Percentiles rank a stretch among this genome's conserved stretches.
Conservation (phyloP, 1,284 basidiomycete genomes). For the Exobasidium rhododendri region DNA sequence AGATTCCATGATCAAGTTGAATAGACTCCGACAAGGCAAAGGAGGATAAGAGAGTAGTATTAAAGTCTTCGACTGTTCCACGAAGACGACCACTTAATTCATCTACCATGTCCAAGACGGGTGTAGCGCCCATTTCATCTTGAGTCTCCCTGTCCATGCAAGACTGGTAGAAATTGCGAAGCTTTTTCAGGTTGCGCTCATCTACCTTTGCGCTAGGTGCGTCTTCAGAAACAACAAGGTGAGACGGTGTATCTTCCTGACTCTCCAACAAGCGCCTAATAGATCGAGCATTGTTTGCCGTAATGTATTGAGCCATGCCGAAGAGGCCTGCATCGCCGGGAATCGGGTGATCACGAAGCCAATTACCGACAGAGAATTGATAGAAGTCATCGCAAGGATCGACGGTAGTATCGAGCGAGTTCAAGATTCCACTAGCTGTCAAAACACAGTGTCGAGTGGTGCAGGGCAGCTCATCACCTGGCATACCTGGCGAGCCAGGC, state of each 20-base stretch:
- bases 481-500: slow-evolving; percentile 38
- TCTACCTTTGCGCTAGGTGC: slow-evolving; percentile 58
- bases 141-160: slow-evolving; percentile 70
- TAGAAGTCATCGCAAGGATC: slow-evolving; percentile 97
- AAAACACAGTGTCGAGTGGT: slow-evolving; percentile 75
- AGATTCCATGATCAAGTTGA: background rate
- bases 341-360: slow-evolving; percentile 40
- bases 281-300: slow-evolving; percentile 42
- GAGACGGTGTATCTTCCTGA: slow-evolving; percentile 11
- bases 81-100: slow-evolving; percentile 50
- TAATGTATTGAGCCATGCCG: slow-evolving; percentile 55
- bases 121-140: slow-evolving; percentile 57
- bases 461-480: slow-evolving; percentile 60
- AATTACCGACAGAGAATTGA: slow-evolving; percentile 65
- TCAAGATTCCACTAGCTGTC: slow-evolving; percentile 76
- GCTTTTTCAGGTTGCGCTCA: slow-evolving; percentile 69
- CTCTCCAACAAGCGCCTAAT: slow-evolving; percentile 57
- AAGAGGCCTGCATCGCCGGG: slow-evolving; percentile 58
- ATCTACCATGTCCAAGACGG: slow-evolving; percentile 54
- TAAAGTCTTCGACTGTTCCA: slow-evolving; percentile 53
- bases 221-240: background rate
- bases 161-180: slow-evolving; percentile 74
- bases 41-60: background rate
- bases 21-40: too few relatives aligned
- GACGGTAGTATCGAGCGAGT: slow-evolving; percentile 72